phyloP scores from a whole-genome alignment of 352 stramenopile species.

The Globisporangium iwayamae region DNA sequence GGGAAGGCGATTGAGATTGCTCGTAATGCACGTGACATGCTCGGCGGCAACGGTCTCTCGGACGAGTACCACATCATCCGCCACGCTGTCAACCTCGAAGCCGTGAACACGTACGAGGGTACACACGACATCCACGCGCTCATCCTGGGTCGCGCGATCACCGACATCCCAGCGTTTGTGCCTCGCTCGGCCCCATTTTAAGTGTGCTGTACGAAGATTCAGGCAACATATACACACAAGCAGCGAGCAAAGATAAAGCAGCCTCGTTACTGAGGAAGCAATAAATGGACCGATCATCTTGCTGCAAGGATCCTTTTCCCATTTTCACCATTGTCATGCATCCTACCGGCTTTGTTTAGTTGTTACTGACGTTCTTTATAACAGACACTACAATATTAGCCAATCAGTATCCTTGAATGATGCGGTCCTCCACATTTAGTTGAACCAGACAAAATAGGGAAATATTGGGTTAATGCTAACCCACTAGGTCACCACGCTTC shows the following conservation, averaged over 20 bases:
- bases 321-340: no score
- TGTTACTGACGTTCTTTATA: no score
- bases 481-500: no score
- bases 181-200: conserved; percentile 70
- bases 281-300: no score
- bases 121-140: conserved; percentile 98
- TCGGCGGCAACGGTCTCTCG: conserved; percentile 97
- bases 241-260: not conserved
- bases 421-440: no score
- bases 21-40: conserved; percentile 92
- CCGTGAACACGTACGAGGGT: conserved; percentile 99
- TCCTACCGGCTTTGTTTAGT: no score
- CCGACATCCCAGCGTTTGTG: conserved; percentile 93
- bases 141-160: conserved; percentile 97
- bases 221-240: not conserved
- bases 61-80: conserved; percentile 99
- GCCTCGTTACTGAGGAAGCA: not conserved
- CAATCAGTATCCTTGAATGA: no score
- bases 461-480: no score
- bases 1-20: conserved; percentile 95
- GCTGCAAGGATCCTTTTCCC: no score
- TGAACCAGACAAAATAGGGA: no score
- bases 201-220: not conserved
- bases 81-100: conserved; percentile 97
- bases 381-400: no score